phyloP scores from a whole-genome alignment of 1,284 basidiomycete species.

The Trichosporon sp. region DNA sequence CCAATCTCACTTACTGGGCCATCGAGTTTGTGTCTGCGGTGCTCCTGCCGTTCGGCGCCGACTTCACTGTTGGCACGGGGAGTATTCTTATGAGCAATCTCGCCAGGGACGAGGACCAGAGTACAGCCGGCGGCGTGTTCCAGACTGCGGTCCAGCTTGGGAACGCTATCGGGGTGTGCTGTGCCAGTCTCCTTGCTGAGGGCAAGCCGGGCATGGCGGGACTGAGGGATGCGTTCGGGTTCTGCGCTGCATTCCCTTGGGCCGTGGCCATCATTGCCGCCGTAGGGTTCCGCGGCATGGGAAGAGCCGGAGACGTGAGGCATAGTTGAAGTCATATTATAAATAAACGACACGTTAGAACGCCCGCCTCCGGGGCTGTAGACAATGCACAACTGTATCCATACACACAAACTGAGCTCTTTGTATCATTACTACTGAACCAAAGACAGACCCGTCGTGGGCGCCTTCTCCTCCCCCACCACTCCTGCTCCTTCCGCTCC shows the following conservation, averaged over 20 bases:
- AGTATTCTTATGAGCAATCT: conserved; percentile 46
- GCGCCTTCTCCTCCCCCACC: background rate
- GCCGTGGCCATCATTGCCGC: conserved; percentile 25
- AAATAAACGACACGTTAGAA: background rate
- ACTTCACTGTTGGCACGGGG: conserved; percentile 44
- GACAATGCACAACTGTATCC: conserved; percentile 12
- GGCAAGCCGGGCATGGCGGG: conserved; percentile 30
- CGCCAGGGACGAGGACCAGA: conserved; percentile 42
- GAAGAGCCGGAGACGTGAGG: background rate
- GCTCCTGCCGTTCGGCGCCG: conserved; percentile 43
- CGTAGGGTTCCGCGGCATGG: conserved; percentile 29
- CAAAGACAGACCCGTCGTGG: background rate
- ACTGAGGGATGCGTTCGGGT: conserved; percentile 38
- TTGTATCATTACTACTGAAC: background rate
- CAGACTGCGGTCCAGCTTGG: conserved; percentile 41
- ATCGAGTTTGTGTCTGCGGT: conserved; percentile 41
- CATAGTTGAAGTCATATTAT: background rate
- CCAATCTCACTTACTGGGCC: conserved; percentile 43
- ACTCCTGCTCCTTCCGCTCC: no score
- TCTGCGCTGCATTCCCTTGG: conserved; percentile 36
- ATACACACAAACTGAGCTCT: background rate
- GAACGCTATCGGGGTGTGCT: conserved; percentile 39
- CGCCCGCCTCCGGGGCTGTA: background rate
- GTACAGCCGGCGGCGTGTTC: conserved; percentile 42
- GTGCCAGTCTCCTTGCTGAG: conserved; percentile 33